Percentiles rank a stretch among this genome's conserved stretches.
Evolutionary conservation across 371 early-diverging fungal genomes (phyloP).

Genomic region (Cokeromyces recurvatus): DNA sequence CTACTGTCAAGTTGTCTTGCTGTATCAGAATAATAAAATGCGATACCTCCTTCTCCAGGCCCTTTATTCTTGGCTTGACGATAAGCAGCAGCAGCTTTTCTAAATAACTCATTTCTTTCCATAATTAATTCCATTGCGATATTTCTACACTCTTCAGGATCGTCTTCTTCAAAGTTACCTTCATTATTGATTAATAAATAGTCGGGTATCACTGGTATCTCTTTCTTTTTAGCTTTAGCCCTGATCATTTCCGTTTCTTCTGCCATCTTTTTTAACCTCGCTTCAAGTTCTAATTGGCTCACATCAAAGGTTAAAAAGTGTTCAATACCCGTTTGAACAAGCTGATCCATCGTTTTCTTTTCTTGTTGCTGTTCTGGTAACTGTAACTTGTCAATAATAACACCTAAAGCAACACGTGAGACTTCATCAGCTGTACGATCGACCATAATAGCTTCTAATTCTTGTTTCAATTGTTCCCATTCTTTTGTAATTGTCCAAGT

Average conservation of each 20-base stretch:
- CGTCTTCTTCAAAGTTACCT: conserved; percentile 48
- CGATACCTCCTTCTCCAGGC: conserved; percentile 57
- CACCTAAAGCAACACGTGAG: conserved; percentile 39
- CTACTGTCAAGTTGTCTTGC: conserved; percentile 55
- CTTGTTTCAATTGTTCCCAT: conserved; percentile 20
- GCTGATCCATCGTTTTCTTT: conserved; percentile 13
- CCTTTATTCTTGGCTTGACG: conserved; percentile 45
- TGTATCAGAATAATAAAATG: conserved; percentile 65
- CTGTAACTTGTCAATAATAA: conserved; percentile 20
- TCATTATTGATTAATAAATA: conserved; percentile 39
- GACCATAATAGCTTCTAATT: conserved; percentile 39
- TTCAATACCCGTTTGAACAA: conserved; percentile 40
- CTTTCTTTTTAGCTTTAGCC: conserved; percentile 8
- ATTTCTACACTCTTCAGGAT: conserved; percentile 59
- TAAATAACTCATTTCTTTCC: conserved; percentile 59
- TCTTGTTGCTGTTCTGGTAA: too few relatives aligned
- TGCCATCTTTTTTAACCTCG: conserved; percentile 26
- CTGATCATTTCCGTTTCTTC: conserved; percentile 14
- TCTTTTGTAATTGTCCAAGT: conserved; percentile 17
- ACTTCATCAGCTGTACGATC: conserved; percentile 33
- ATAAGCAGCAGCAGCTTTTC: conserved; percentile 60
- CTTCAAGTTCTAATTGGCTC: conserved; percentile 27
- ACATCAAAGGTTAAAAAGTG: conserved; percentile 37
- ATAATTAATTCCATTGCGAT: conserved; percentile 44
- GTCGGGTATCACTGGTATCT: conserved; percentile 37